Conservation (phyloP, 352 stramenopile species). For the Halophytophthora batemanensis region DNA sequence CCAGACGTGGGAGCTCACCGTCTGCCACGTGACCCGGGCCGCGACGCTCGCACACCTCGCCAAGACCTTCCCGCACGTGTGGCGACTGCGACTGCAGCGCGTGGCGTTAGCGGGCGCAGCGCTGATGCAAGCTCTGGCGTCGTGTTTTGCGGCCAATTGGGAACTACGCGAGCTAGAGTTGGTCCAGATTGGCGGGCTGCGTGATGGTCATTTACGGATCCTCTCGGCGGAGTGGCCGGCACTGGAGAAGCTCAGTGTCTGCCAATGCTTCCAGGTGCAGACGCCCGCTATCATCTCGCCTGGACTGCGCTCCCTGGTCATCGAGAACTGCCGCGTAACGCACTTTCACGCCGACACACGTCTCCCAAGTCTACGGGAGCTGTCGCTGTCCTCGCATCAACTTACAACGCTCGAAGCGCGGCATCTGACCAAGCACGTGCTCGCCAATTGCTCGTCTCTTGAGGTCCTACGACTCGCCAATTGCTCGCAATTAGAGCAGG, state of each 20-base stretch:
- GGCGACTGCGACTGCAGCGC: constrained; percentile 32
- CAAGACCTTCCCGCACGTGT: constrained; percentile 39
- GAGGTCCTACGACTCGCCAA: constrained; percentile 32
- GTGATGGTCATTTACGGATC: constrained; percentile 41
- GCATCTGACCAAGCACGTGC: constrained; percentile 41
- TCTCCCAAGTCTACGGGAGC: constrained; percentile 41
- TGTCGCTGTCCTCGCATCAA: constrained; percentile 46
- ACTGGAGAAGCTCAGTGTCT: constrained; percentile 46
- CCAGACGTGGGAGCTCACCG: constrained; percentile 46
- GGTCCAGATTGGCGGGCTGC: constrained; percentile 41
- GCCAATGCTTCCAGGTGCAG: constrained; percentile 60
- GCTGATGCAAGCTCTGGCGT: constrained; percentile 32
- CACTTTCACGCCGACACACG: constrained; percentile 39
- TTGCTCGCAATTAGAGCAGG: constrained; percentile 54
- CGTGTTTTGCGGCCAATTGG: constrained; percentile 22
- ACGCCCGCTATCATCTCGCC: constrained; percentile 34
- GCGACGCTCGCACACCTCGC: constrained; percentile 22
- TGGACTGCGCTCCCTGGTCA: constrained; percentile 30
- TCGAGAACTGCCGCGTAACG: constrained; percentile 45
- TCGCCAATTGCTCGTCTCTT: constrained; percentile 25
- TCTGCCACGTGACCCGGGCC: constrained; percentile 22
- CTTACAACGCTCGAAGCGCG: constrained; percentile 39
- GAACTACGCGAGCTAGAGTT: constrained; percentile 45
- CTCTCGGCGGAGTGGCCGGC: constrained; percentile 28
- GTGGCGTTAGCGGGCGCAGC: constrained; percentile 24